phyloP scores from a whole-genome alignment of 371 early-diverging fungal species.

The Mucor irregularis region DNA sequence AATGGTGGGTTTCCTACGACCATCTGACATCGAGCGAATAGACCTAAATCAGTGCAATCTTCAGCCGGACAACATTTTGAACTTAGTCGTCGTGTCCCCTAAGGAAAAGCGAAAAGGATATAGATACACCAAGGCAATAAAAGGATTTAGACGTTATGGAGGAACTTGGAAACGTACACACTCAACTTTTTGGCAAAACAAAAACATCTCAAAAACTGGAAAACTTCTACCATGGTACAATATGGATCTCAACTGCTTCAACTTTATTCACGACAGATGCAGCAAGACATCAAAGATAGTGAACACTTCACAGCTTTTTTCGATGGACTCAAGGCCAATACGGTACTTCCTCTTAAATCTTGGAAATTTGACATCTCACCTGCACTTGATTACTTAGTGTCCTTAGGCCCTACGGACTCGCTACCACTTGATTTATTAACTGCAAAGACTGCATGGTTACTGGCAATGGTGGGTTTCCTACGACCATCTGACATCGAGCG shows the following conservation, averaged over 20 bases:
- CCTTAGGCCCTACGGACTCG: not conserved
- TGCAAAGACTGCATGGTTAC: constrained; percentile 23
- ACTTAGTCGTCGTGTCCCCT: constrained; percentile 8
- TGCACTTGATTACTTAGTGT: not conserved
- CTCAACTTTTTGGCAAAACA: too few species aligned
- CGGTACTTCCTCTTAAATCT: not conserved
- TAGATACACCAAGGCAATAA: not conserved
- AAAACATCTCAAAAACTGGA: too few species aligned
- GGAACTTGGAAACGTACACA: too few species aligned
- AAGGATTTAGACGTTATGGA: too few species aligned
- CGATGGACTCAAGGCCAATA: constrained; percentile 4
- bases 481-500: constrained; percentile 27
- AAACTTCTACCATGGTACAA: too few species aligned
- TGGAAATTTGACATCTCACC: constrained; percentile 10
- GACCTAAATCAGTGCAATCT: constrained; percentile 1
- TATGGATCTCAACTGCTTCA: too few species aligned
- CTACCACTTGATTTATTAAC: not conserved
- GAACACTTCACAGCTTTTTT: too few species aligned
- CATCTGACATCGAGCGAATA: constrained; percentile 26
- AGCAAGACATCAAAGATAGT: too few species aligned
- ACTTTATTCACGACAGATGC: too few species aligned
- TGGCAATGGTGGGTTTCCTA: constrained; percentile 25
- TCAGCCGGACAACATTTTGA: not conserved
- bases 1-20: constrained; percentile 25
- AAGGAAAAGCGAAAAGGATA: constrained; percentile 13